Conservation (phyloP, 1,284 basidiomycete genomes). For the Porodaedalea pini region DNA sequence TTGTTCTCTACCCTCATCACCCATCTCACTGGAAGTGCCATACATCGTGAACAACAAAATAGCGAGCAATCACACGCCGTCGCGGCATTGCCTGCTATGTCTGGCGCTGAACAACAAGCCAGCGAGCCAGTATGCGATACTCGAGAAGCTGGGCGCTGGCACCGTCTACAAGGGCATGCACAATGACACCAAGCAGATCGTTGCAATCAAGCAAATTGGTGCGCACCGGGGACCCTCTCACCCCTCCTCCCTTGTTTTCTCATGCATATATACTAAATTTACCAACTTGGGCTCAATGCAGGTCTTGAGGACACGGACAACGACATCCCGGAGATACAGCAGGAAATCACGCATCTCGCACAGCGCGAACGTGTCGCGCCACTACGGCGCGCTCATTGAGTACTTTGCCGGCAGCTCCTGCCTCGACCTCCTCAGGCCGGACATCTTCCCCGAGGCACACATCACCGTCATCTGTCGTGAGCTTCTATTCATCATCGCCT, state of each 20-base stretch:
- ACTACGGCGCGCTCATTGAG: conserved; percentile 99
- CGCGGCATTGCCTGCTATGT: not conserved
- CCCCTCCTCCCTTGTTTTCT: not conserved
- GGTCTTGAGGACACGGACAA: conserved; percentile 89
- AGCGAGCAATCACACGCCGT: not conserved
- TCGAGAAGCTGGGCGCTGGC: conserved; percentile 96
- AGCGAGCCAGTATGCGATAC: conserved; percentile 87
- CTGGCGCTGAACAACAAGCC: conserved; percentile 62
- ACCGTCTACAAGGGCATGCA: conserved; percentile 97
- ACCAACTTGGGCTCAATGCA: not conserved
- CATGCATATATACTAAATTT: not conserved
- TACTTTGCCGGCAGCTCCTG: conserved; percentile 98
- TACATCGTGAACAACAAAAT: conserved; percentile 1
- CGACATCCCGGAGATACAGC: conserved; percentile 96
- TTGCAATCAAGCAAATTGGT: conserved; percentile 99
- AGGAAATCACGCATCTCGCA: conserved; percentile 93
- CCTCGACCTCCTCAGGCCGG: conserved; percentile 90
- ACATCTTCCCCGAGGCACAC: conserved; percentile 85
- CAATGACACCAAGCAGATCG: conserved; percentile 88
- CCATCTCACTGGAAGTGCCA: not conserved
- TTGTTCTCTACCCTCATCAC: conserved; percentile 16
- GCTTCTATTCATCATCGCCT: conserved; percentile 98
- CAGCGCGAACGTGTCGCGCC: conserved; percentile 92
- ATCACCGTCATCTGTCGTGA: conserved; percentile 95
- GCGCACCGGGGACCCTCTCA: no score